Base-by-base conservation (phyloP, 371 early-diverging fungal genomes). In the Mortierella sp. region DNA sequence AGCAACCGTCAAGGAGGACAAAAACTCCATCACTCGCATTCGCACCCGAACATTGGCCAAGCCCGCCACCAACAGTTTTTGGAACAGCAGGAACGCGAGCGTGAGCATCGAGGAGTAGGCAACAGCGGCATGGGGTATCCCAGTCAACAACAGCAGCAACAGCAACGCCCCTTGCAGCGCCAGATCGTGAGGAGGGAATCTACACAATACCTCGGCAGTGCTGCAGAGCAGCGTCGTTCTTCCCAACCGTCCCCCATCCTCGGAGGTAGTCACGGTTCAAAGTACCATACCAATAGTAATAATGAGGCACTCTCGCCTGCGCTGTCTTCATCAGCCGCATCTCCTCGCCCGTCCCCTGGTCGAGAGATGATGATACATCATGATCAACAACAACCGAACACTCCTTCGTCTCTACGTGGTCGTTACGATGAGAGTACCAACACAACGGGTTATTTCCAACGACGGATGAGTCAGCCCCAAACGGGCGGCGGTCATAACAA, bases 21-120 rank as follows among this genome's bases (percentile, higher is more conserved):
- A 31, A 50, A 56, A 12, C 17, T 58, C 4, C 68, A 75, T 28
- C 68, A 75, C 30, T 75, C 75, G n/a, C 75, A 67, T n/a, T 75
- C 75, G 1, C 75, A 75, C 24, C 75, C 75, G 4, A 75, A 75
- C 44, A 68, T 75, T 50, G 64, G 75, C 14, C 69, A 67, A 37
- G 63, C 63, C 12, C 59, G 64, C 6, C 62, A 64, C 21, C 67
- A 73, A 24, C 67, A 75, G 46, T 62, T 53, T 43, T 24, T 60
- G 37, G 75, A 51, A 37, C 54, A 47, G 23, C 54, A 61, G 54
- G 32, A 47, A 21, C 54, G 19, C 9, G 55, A 69, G 48, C 70
- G 70, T 27, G 64, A 64, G 12, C 72, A 71, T 19, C 64, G 72
- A 15, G 64, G 60, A 14, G n/a, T n/a, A n/a, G 64, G 64, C 19